phyloP scores from a whole-genome alignment of 2,329 filamentous ascomycete genomes.

The Neopestalotiopsis clavispora region DNA sequence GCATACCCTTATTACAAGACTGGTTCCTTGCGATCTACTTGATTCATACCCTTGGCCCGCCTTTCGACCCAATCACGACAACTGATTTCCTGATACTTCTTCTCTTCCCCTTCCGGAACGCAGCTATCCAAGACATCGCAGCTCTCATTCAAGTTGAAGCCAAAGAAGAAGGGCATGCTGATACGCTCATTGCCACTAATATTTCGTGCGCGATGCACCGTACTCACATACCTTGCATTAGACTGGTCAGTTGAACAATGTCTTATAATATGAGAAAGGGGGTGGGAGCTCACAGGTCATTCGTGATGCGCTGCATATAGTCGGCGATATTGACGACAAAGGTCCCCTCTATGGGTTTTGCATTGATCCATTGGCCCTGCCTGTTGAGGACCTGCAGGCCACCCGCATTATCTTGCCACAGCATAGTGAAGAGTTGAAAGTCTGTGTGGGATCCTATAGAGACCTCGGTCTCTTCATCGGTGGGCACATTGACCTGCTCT shows the following conservation, averaged over 20 bases:
- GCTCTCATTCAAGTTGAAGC: constrained; percentile 42
- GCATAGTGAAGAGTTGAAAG: constrained; percentile 52
- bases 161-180: constrained; percentile 47
- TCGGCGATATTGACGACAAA: constrained; percentile 53
- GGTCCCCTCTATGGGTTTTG: constrained; percentile 45
- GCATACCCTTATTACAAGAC: too few relatives aligned
- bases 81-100: constrained; percentile 44
- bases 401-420: constrained; percentile 47
- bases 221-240: constrained; percentile 41
- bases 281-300: constrained; percentile 30
- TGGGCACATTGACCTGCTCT: constrained; percentile 25
- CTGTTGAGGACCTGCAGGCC: constrained; percentile 52
- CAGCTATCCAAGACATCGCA: constrained; percentile 45
- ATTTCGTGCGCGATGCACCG: constrained; percentile 45
- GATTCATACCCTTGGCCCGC: not conserved
- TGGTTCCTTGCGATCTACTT: not conserved
- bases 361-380: constrained; percentile 48
- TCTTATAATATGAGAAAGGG: not conserved
- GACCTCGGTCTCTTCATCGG: constrained; percentile 26
- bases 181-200: constrained; percentile 40
- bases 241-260: not conserved
- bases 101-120: constrained; percentile 36
- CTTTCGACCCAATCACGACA: constrained; percentile 43
- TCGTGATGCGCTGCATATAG: constrained; percentile 45
- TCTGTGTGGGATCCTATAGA: constrained; percentile 53